Base-by-base conservation (phyloP, 371 early-diverging fungal species). In the Actinomortierella wolfii region DNA sequence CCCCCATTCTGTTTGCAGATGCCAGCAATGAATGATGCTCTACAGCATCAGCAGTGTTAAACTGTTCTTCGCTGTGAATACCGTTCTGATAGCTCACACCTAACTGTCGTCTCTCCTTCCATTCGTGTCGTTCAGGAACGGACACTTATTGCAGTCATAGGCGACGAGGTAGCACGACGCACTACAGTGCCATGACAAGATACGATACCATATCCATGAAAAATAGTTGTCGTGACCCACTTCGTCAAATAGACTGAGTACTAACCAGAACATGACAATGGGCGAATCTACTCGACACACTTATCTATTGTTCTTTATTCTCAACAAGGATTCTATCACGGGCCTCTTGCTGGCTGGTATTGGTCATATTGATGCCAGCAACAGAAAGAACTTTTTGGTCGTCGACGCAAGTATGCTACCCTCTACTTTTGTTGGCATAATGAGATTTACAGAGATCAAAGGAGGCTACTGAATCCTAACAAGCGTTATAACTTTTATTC, bases 331-430 rank as follows among this genome's bases (percentile, higher is more conserved):
- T 81, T 91, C 97, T 14, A 94, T 99, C 50, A 99, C 99, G 3
- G 99, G 99, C 43, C 85, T 98, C 57, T 85, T 99, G 34, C 86
- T 99, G 48, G 96, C 98, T 34, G 99, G 99, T 46, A 89, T 97
- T 49, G 99, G 99, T 41, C 92, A 98, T 78, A 87, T 97, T 34
- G 87, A 92, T 64, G 79, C 87, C 20, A 87, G 87, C 56, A 91
- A 91, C 68, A 90, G 91, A 66, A 78, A 92, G 49, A 99, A 99
- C 88, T 99, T 97, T 73, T 78, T 97, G 40, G 94, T 97, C 18
- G 98, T 98, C 18, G 97, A 97, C 76, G 74, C 89, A 7, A 98
- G 95, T 95, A 86, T 80, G 88, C 34, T 75, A 1, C n/a, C 53
- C 25, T 61, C 25, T 46, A n/a, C 24, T 20, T n/a, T n/a, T n/a